Base-by-base conservation (phyloP, 2,329 filamentous ascomycete species). In the Fusarium camptoceras region DNA sequence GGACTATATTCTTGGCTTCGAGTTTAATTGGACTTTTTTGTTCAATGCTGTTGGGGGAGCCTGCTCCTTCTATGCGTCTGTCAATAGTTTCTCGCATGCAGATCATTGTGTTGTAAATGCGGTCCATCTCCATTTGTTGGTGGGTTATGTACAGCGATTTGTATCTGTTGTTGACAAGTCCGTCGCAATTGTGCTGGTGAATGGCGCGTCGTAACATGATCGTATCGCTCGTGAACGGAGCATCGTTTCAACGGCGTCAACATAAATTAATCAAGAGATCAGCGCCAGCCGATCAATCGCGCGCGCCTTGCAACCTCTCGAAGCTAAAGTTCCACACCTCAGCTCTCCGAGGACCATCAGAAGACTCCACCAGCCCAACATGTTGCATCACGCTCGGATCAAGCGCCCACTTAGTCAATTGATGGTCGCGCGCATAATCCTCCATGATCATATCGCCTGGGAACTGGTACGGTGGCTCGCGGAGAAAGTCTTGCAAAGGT, bases 271-370 rank as follows among this genome's bases (percentile, higher is more conserved):
- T 37, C 5, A 18, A 10, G 34, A 37, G 18, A n/a, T 37, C 34
- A 37, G 18, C 22, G 16, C 8, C 31, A 4, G 25, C 7, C 18
- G 18, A 39, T 47, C 42, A 55, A 22, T 27, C 22, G 24, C 18
- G 18, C 42, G 20, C 20, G 22, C 31, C 37, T 24, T 44, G 28
- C 10, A 71, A 20, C 8, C 68, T 71, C 59, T 81, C 76, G 65
- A 80, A 80, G 41, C 76, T 78, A 64, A 80, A 80, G 27, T 80
- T 80, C 78, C 78, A 80, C 8, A 80, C 76, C 20, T 80, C 76
- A 3, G 75, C 74, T 39, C 66, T 66, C 28, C 70, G 67, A 4
- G 65, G 68, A 1, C 75, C 75, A 3, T 73, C 76, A 6, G 77
- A 78, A 9, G 77, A 78, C 62, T 78, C 75, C 24, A 70, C 73